Evolutionary conservation across 148 eudicot species (phyloP).

Genomic region (Camellia sinensis): DNA sequence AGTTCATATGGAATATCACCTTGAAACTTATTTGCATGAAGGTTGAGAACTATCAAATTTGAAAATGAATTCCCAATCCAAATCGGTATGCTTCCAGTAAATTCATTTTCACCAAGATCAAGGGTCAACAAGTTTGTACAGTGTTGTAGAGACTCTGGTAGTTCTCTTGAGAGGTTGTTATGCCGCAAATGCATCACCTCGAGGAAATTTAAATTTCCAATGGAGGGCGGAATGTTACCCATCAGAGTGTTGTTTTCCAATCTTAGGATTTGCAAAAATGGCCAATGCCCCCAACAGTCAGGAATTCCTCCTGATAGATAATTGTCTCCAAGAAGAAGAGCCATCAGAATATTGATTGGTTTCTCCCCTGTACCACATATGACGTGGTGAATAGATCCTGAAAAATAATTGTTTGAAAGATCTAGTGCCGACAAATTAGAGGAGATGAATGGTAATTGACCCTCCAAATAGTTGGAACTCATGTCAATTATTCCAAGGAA

Average conservation of each 20-base stretch:
- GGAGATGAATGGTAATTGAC: not conserved
- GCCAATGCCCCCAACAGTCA: slow-evolving; percentile 3
- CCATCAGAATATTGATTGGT: accelerated
- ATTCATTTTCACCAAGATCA: slow-evolving; percentile 4
- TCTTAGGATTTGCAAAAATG: not conserved
- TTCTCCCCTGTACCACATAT: not conserved
- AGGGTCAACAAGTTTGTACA: not conserved
- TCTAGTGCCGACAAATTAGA: not conserved
- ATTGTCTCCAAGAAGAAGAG: slow-evolving; percentile 1
- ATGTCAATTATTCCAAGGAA: not conserved
- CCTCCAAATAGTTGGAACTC: not conserved
- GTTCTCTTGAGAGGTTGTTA: slow-evolving; percentile 9
- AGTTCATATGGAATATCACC: not conserved
- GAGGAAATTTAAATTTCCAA: not conserved
- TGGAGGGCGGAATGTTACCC: not conserved
- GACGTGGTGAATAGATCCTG: slow-evolving; percentile 8
- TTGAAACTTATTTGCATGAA: not conserved
- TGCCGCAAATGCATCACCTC: not conserved
- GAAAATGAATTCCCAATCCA: not conserved
- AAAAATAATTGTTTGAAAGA: slow-evolving; percentile 15
- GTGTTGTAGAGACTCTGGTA: slow-evolving; percentile 10
- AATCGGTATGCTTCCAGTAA: slow-evolving; percentile 17
- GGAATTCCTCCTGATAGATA: slow-evolving; percentile 1
- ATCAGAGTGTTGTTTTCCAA: slow-evolving; percentile 1
- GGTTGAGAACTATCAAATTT: not conserved